Conservation (phyloP, 1,139 yeast genomes). For the Kurtzmaniella quercitrusa region DNA sequence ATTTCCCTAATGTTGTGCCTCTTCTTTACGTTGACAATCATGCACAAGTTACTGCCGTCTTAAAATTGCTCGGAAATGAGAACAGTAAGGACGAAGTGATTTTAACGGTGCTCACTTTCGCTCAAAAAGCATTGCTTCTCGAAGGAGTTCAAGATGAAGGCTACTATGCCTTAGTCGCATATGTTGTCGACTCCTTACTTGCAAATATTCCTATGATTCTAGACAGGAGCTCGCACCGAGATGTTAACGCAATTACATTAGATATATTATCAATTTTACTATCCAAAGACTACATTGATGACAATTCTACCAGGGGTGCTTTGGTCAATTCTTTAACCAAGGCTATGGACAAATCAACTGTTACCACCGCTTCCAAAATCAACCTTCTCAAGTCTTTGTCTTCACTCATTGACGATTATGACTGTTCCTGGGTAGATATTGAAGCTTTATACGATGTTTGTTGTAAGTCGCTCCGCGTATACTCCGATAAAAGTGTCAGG, state of each 20-base stretch:
- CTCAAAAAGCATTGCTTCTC: conserved; percentile 37
- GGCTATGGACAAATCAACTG: conserved; percentile 58
- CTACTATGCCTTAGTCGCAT: conserved; percentile 45
- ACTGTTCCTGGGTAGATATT: conserved; percentile 52
- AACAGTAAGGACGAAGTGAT: conserved; percentile 69
- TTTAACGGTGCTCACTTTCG: conserved; percentile 53
- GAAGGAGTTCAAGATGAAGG: conserved; percentile 36
- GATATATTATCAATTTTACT: conserved; percentile 52
- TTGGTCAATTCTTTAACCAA: conserved; percentile 57
- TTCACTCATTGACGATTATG: conserved; percentile 48
- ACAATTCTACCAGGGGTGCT: conserved; percentile 49
- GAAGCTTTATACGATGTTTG: conserved; percentile 50
- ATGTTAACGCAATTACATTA: conserved; percentile 52
- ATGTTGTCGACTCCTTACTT: conserved; percentile 55
- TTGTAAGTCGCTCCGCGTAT: conserved; percentile 57
- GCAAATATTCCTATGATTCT: conserved; percentile 49
- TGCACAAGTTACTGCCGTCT: conserved; percentile 52
- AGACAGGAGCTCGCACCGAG: conserved; percentile 38
- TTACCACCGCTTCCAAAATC: conserved; percentile 46
- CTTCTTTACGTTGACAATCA: conserved; percentile 56
- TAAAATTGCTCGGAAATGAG: conserved; percentile 49
- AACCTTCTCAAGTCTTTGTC: conserved; percentile 59
- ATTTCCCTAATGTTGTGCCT: conserved; percentile 41
- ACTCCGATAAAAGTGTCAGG: conserved; percentile 60
- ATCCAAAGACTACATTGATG: conserved; percentile 57